Percentiles rank a stretch among this genome's conserved stretches.
Conservation (phyloP, 148 eudicot species). For the Camellia japonica region DNA sequence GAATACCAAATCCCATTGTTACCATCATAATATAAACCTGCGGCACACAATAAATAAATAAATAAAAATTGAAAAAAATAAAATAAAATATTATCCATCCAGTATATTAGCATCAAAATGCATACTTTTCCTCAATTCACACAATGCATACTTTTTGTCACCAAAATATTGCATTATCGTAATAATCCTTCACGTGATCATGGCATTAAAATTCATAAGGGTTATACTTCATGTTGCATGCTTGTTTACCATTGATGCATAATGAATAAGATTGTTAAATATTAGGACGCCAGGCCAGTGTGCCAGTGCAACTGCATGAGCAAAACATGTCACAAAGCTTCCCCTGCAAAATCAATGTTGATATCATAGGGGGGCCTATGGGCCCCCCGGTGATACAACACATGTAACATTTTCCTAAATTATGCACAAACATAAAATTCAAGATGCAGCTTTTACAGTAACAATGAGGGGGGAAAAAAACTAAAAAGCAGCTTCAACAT, state of each 20-base stretch:
- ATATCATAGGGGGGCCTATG: not conserved
- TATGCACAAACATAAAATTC: not conserved
- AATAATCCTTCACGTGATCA: not conserved
- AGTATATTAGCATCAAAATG: not conserved
- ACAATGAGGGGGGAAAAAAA: not conserved
- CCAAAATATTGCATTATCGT: not conserved
- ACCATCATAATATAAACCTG: conserved; percentile 96
- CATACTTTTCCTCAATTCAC: not conserved
- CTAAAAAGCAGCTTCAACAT: not conserved
- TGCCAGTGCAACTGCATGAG: not conserved
- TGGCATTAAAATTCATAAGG: not conserved
- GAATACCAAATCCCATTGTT: conserved; percentile 90
- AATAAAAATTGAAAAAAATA: not conserved
- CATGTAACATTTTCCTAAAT: not conserved
- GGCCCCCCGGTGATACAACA: not conserved
- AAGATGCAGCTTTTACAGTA: not conserved
- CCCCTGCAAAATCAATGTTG: not conserved
- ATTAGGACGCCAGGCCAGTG: not conserved
- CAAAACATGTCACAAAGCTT: not conserved
- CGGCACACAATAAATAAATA: conserved; percentile 6
- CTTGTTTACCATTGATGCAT: not conserved
- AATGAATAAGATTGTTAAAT: not conserved
- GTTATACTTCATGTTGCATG: not conserved
- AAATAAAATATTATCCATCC: not conserved
- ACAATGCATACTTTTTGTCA: not conserved